phyloP scores from a whole-genome alignment of 805 yeast species.

The Barnettozyma pratensis region DNA sequence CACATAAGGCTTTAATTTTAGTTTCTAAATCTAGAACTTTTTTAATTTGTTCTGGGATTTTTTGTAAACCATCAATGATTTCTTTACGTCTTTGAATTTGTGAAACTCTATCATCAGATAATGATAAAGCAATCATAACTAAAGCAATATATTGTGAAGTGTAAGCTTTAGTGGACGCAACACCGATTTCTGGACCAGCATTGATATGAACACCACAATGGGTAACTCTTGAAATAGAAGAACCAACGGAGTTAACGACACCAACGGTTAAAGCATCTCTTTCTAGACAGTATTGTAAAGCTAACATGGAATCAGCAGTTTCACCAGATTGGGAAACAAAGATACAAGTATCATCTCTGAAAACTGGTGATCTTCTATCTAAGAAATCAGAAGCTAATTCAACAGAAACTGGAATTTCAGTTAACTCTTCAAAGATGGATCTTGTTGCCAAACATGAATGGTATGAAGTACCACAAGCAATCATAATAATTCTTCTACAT shows the following conservation, averaged over 20 bases:
- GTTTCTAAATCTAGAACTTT: conserved; percentile 70
- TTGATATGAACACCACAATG: conserved; percentile 99
- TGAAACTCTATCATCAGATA: conserved; percentile 87
- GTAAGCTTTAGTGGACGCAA: conserved; percentile 98
- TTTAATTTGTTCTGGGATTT: conserved; percentile 81
- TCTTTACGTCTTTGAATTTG: conserved; percentile 70
- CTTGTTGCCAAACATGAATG: conserved; percentile 98
- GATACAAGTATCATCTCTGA: conserved; percentile 95
- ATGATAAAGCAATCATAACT: conserved; percentile 93
- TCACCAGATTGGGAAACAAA: conserved; percentile 99
- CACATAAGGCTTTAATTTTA: conserved; percentile 70
- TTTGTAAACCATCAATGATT: conserved; percentile 79
- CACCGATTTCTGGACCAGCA: conserved; percentile 99
- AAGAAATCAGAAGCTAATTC: conserved; percentile 93
- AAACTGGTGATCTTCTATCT: conserved; percentile 94
- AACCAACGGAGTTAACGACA: conserved; percentile 96
- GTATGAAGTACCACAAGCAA: conserved; percentile 99
- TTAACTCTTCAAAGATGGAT: conserved; percentile 91
- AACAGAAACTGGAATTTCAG: conserved; percentile 89
- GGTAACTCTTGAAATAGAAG: conserved; percentile 92
- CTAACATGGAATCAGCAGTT: conserved; percentile 95
- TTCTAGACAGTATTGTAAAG: conserved; percentile 91
- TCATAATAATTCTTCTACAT: conserved; percentile 93
- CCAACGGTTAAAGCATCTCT: conserved; percentile 98
- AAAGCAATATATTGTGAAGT: conserved; percentile 97